Percentiles rank a stretch among this genome's conserved stretches.
Evolutionary conservation across 163 green algal genomes (phyloP).

Genomic region (Chlamydomonas reinhardtii): DNA sequence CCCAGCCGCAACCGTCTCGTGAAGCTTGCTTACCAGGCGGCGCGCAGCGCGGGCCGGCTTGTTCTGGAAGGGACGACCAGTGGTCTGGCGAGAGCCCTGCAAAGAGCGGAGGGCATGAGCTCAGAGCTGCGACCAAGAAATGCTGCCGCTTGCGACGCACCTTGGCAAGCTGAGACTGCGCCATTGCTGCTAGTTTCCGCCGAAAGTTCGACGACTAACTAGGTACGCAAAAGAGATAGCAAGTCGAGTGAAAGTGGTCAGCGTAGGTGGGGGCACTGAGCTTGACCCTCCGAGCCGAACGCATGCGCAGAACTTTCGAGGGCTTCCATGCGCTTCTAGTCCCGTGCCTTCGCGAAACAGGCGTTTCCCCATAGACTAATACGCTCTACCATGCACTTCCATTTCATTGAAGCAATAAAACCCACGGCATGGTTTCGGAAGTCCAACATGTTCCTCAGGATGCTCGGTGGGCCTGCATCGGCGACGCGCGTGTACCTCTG

Average conservation of each 20-base stretch:
- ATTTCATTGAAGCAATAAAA: too few relatives aligned
- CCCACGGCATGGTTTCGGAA: too few relatives aligned
- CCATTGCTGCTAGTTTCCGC: constrained; percentile 21
- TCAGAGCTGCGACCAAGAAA: too few relatives aligned
- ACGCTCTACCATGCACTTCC: too few relatives aligned
- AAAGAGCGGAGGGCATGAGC: background rate
- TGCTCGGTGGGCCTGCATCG: too few relatives aligned
- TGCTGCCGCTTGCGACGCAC: background rate
- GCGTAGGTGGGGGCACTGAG: too few relatives aligned
- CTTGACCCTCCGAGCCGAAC: too few relatives aligned
- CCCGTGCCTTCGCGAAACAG: too few relatives aligned
- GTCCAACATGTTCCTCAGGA: too few relatives aligned
- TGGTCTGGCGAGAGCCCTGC: constrained; percentile 36
- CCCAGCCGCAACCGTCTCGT: constrained; percentile 37
- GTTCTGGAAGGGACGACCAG: constrained; percentile 27
- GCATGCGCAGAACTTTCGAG: too few relatives aligned
- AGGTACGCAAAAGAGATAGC: background rate
- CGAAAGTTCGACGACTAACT: background rate
- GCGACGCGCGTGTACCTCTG: too few relatives aligned
- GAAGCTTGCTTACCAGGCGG: constrained; percentile 27
- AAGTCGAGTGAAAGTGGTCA: background rate
- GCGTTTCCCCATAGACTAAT: too few relatives aligned
- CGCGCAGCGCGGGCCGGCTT: constrained; percentile 18
- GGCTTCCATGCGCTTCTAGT: background rate
- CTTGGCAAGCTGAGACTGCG: constrained; percentile 41